phyloP scores from a whole-genome alignment of 768 basidiomycete genomes.

The Tremella fuciformis region DNA sequence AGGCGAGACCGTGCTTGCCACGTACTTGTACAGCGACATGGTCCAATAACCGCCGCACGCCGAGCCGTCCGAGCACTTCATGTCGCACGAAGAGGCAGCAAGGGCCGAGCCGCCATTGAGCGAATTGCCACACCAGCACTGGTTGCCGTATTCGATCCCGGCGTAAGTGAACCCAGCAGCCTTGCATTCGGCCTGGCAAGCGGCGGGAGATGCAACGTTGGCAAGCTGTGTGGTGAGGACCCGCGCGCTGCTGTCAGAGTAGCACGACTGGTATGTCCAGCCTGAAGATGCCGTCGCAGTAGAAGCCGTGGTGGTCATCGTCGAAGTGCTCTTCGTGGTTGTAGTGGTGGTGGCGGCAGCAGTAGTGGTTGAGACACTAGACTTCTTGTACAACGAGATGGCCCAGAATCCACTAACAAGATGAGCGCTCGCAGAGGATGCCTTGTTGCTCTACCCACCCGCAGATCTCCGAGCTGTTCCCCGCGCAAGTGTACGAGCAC shows the following conservation, averaged over 20 bases:
- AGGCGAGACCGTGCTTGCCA: constrained; percentile 9
- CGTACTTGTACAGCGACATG: constrained; percentile 38
- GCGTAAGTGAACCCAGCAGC: constrained; percentile 46
- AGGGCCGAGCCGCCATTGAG: constrained; percentile 30
- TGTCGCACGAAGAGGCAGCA: constrained; percentile 20
- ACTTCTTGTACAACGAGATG: too few relatives aligned
- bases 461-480: constrained; percentile 20
- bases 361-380: neutral
- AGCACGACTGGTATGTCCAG: neutral
- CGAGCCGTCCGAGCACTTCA: constrained; percentile 43
- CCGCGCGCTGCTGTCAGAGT: too few relatives aligned
- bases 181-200: constrained; percentile 47
- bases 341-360: neutral
- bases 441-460: constrained; percentile 12
- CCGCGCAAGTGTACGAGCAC: constrained; percentile 17
- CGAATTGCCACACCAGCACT: constrained; percentile 50
- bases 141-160: constrained; percentile 48
- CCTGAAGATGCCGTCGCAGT: neutral
- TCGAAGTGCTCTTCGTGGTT: neutral
- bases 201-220: constrained; percentile 23
- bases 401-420: constrained; percentile 1
- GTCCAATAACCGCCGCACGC: constrained; percentile 26
- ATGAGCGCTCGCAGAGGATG: constrained; percentile 7
- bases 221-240: too few relatives aligned
- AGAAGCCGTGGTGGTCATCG: neutral